Evolutionary conservation across 805 yeast species (phyloP), one percentile per base, ranked within the genome.

Genomic region (Wickerhamomyces bisporus): DNA sequence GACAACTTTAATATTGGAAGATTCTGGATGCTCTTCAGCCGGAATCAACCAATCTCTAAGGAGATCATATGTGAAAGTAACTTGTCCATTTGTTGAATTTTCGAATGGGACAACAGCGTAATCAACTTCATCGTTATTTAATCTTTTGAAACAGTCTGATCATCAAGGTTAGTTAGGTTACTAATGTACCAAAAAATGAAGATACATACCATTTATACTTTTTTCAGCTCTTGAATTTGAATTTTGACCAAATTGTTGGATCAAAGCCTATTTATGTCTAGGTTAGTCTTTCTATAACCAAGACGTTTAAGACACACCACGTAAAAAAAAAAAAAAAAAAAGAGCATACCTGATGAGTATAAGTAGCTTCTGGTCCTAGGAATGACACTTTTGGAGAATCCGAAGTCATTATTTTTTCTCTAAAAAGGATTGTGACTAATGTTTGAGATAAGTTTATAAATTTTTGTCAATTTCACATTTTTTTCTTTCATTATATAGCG

Each of bases 1-100:
- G 4, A 82, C 70, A 3, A 87, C 75, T 26, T 62, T 61, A 44
- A 86, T 70, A 1, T 59, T 46, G 1, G 73, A 70, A 6, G 43
- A 14, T 19, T 14, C 21, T 32, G 34, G 11, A 21, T 39, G 5
- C 30, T 34, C 30, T 25, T 36, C 30, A 16, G 49, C 37, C 5
- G 63, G 62, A 19, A 71, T 55, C 41, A 69, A 70, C 75, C 80
- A 75, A 53, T 84, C 88, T 45, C 95, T 65, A 23, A 91, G 65
- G 12, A 88, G 64, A 54, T 88, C 96, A 57, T 86, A 81, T 0
- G 96, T 86, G 53, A 81, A 75, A 2, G 81, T 84, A 6, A 93
- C 98, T 48, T 83, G 89, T 0, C 98, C 98, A 59, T 91, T 93
- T 2, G 97, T 83, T 3, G 97, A 88, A 63, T 91, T 91, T 52